Conservation (phyloP, 192 early-diverging fungal species). For the Coemansia sp. region DNA sequence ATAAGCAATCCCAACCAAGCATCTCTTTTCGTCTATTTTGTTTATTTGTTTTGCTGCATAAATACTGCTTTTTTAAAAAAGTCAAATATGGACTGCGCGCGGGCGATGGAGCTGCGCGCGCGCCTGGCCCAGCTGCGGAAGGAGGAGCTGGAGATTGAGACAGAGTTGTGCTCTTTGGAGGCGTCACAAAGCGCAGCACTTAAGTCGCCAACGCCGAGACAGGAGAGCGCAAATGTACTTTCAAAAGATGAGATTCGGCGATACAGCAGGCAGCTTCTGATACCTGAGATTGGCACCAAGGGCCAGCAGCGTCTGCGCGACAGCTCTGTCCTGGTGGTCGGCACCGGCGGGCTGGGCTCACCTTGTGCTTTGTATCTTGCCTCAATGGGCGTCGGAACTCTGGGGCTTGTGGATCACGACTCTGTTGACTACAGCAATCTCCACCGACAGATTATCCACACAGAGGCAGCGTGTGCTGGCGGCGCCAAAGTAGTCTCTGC, state of each 20-base stretch:
- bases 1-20: background rate
- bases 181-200: constrained; percentile 2
- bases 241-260: constrained; percentile 73
- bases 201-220: background rate
- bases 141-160: constrained; percentile 42
- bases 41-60: background rate
- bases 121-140: constrained; percentile 24
- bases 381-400: constrained; percentile 77
- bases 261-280: constrained; percentile 83
- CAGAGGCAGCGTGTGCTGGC: constrained; percentile 61
- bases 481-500: constrained; percentile 80
- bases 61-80: background rate
- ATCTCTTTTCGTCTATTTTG: background rate
- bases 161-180: constrained; percentile 37
- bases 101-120: constrained; percentile 11
- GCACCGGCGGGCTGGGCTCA: constrained; percentile 92
- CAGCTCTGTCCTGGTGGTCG: constrained; percentile 78
- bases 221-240: constrained; percentile 28
- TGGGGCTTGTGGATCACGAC: constrained; percentile 95
- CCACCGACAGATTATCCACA: constrained; percentile 93
- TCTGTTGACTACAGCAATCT: constrained; percentile 86
- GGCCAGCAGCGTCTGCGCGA: constrained; percentile 78
- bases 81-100: constrained; percentile 11
- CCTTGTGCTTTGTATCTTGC: constrained; percentile 87
- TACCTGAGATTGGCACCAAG: constrained; percentile 68